Conservation (phyloP, 148 eudicot genomes). For the Cornus kousa region DNA sequence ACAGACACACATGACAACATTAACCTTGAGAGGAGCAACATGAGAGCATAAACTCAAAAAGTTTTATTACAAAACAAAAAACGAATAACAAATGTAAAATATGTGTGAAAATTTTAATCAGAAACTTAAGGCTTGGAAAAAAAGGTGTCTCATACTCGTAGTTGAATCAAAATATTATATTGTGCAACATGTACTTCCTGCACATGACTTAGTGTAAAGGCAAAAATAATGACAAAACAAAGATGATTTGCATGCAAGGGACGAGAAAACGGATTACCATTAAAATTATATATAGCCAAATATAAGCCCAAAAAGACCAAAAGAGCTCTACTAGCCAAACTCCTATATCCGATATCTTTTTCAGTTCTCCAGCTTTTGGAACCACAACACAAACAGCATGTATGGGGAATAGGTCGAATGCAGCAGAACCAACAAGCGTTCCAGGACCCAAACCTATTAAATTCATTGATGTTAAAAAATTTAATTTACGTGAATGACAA, state of each 20-base stretch:
- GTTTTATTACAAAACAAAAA: not conserved
- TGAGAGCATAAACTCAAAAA: not conserved
- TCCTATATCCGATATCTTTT: constrained; percentile 91
- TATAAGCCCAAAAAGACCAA: constrained; percentile 98
- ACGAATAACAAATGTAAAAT: no score
- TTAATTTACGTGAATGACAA: no score
- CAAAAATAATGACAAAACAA: constrained; percentile 8
- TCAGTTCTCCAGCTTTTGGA: constrained; percentile 89
- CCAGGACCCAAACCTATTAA: constrained; percentile 93
- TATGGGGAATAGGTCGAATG: constrained; percentile 91
- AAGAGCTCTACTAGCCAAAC: constrained; percentile 92
- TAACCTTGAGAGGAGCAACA: not conserved
- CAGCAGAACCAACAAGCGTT: constrained; percentile 98
- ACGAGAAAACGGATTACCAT: not conserved
- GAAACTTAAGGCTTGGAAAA: not conserved
- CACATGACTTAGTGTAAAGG: not conserved
- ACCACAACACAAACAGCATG: constrained; percentile 96
- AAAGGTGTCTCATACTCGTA: not conserved
- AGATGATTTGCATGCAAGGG: not conserved
- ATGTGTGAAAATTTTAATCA: no score
- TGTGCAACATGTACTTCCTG: not conserved
- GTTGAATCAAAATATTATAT: not conserved
- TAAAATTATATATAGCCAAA: constrained; percentile 44
- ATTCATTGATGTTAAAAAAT: not conserved
- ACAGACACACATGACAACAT: not conserved